Evolutionary conservation across 495 filamentous ascomycete genomes (phyloP).

Genomic region (Hypoxylon lenormandii): DNA sequence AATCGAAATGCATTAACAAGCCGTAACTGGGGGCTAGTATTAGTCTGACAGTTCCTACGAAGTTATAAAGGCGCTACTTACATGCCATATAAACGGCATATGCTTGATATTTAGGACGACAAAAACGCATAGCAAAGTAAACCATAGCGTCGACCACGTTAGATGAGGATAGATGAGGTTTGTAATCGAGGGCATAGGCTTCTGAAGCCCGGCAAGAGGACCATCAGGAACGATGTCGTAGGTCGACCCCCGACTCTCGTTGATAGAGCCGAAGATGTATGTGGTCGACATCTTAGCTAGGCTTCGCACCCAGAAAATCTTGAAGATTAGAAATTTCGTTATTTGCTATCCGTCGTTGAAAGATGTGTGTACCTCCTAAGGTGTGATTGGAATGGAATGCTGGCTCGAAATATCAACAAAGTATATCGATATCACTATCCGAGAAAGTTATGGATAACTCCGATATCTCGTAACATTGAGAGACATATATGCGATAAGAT

Average conservation of each 20-base stretch:
- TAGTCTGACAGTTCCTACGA: background rate
- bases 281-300: slow-evolving; percentile 41
- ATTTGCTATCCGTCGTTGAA: background rate
- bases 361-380: background rate
- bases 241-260: slow-evolving; percentile 34
- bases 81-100: slow-evolving; percentile 47
- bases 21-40: slow-evolving; percentile 26
- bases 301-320: slow-evolving; percentile 16
- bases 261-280: slow-evolving; percentile 44
- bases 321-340: slow-evolving; percentile 3
- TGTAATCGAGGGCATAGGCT: slow-evolving; percentile 26
- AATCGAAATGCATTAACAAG: slow-evolving; percentile 53
- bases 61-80: slow-evolving; percentile 15
- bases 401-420: slow-evolving; percentile 28
- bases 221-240: slow-evolving; percentile 32
- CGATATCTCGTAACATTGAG: slow-evolving; percentile 22
- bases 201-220: slow-evolving; percentile 20
- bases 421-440: slow-evolving; percentile 16
- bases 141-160: slow-evolving; percentile 45
- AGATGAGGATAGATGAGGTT: slow-evolving; percentile 39
- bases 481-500: slow-evolving; percentile 22
- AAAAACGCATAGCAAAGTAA: slow-evolving; percentile 42
- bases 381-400: slow-evolving; percentile 7
- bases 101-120: slow-evolving; percentile 41
- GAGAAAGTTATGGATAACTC: slow-evolving; percentile 2